Conservation (phyloP, 2,329 filamentous ascomycete genomes). For the Xylaria arbuscula region DNA sequence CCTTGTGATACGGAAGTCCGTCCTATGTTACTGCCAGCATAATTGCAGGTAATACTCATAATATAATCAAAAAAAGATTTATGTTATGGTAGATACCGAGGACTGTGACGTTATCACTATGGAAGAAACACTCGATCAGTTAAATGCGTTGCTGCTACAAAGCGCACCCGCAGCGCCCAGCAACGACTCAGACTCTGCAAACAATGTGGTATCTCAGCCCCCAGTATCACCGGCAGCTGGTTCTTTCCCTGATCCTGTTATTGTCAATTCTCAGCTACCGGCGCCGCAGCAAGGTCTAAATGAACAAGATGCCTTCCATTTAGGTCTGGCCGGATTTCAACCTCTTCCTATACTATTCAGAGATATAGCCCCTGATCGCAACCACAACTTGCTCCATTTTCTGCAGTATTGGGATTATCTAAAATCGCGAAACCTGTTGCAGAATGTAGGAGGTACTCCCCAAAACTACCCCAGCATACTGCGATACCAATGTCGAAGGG, state of each 20-base stretch:
- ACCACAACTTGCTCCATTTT: constrained; percentile 62
- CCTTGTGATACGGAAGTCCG: constrained; percentile 21
- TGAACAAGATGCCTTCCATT: constrained; percentile 22
- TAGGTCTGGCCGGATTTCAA: constrained; percentile 16
- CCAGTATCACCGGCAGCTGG: neutral
- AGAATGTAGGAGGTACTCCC: constrained; percentile 35
- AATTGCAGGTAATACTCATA: constrained; percentile 20
- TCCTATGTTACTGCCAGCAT: constrained; percentile 8
- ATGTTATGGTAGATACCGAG: constrained; percentile 45
- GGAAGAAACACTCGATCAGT: constrained; percentile 38
- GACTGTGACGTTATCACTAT: constrained; percentile 45
- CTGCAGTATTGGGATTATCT: constrained; percentile 60
- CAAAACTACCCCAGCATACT: constrained; percentile 34
- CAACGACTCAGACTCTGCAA: neutral
- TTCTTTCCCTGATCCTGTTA: neutral
- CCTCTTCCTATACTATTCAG: constrained; percentile 49
- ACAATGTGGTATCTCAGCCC: neutral
- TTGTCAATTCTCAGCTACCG: neutral
- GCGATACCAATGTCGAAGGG: constrained; percentile 39
- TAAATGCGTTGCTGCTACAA: constrained; percentile 21
- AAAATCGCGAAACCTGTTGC: constrained; percentile 30
- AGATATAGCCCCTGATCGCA: constrained; percentile 53
- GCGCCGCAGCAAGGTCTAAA: constrained; percentile 12
- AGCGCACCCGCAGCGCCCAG: neutral
- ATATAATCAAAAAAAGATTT: constrained; percentile 36